Base-by-base conservation (phyloP, 495 filamentous ascomycete species). In the Tuber melanosporum region DNA sequence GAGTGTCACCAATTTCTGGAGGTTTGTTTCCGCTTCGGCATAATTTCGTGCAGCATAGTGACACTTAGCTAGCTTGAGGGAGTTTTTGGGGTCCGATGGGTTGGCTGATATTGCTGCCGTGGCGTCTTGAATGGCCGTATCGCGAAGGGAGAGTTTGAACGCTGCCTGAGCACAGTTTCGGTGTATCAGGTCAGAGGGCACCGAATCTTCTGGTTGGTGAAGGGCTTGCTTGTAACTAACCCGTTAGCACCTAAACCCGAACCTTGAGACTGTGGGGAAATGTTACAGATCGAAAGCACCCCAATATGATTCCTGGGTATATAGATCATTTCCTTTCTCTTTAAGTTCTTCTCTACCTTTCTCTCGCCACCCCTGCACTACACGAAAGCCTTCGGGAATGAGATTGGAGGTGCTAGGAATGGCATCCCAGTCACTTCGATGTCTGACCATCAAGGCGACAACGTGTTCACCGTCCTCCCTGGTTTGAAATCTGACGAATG, bases 171-270 rank as follows among this genome's bases (percentile, higher is more conserved):
- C 57, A 32, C 57, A 9, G 26, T 66, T 66, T 66, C 57, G 57
- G 36, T 66, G 57, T 66, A 66, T 66, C 26, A 66, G 57, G 57
- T 66, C 57, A 36, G 57, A 66, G 26, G 57, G 57, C 57, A 66
- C 57, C 57, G 57, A 66, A 36, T 66, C 57, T 66, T 1, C 57
- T 36, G 57, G 57, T 8, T 36, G 57, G 57, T 66, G 57, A 36
- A 66, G 32, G 32, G 57, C 57, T 66, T 66, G 57, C 57, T 66
- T 66, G 57, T 66, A 66, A 66, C 57, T 66, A 66, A 66, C 57
- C 32, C 57, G 57, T 66, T 14, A 66, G 57, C 57, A 66, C 57
- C 14, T 32, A 36, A 66, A 66, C 17, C 26, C 3, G 26, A 3
- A 12, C 36, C 32, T 66, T 66, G 57, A 3, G 26, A 14, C 26